Base-by-base conservation (phyloP, 495 filamentous ascomycete genomes). In the Massariosphaeria phaeospora region DNA sequence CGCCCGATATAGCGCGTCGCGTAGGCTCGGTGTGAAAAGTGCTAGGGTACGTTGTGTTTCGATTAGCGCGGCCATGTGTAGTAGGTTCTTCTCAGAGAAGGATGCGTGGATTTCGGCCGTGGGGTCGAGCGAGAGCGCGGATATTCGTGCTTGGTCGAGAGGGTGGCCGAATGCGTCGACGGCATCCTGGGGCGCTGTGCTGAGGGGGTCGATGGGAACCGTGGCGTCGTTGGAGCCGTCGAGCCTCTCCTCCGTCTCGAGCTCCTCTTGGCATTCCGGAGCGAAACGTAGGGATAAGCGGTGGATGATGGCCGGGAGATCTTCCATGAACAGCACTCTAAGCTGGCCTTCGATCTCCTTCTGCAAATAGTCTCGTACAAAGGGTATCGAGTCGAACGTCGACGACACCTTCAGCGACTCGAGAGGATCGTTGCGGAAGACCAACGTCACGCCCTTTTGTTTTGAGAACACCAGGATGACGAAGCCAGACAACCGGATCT, bases 341-440 rank as follows among this genome's bases (percentile, higher is more conserved):
- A 98, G 73, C 67, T 97, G 93, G n/a, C 77, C 84, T 71, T 98
- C 93, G 63, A 98, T 98, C 51, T 91, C 94, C 64, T 86, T 89
- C 65, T 98, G 93, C 40, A 98, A 75, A 69, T 96, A 98, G 66
- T 97, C 91, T 50, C 91, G 84, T 48, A 98, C 91, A 62, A 97
- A 98, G 9, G 91, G 91, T 62, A 98, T 98, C 10, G 93, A 95
- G 72, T 98, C 93, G 68, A 97, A 98, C 23, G 93, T 98, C 52
- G 89, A 95, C 2, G 93, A 96, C 56, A 98, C 93, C 74, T 96
- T 97, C 57, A 98, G 82, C 12, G 90, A 96, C 64, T 98, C 93
- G 47, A 98, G 81, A 1, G 93, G 93, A 70, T 98, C 93, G 77
- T 98, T 97, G 59, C 93, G 85, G 62, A 98, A 98, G 4, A 98